Evolutionary conservation across 345 rosid species (phyloP), one percentile per base, ranked within the genome.

Genomic region (Camelina sativa): DNA sequence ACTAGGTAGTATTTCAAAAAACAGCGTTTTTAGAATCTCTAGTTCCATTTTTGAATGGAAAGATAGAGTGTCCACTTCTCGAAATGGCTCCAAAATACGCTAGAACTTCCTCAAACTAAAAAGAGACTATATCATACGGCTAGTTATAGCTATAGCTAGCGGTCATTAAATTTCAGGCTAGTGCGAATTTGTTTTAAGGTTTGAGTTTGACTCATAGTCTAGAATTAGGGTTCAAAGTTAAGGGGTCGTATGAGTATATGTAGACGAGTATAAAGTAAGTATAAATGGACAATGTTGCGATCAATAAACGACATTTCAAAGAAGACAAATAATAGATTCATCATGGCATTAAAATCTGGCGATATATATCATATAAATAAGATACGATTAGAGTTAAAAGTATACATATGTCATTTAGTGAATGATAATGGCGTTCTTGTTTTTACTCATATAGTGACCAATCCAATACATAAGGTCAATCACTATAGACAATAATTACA

Each of bases 331-430:
- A 48, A 77, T 50, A 65, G 73, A 72, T 72, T 66, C 77, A n/a
- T n/a, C n/a, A 78, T 72, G 69, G 35, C 62, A 53, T 41, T 51
- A n/a, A n/a, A 28, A 17, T 59, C 40, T 51, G 56, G 17, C 50
- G 67, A 67, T 52, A 41, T 40, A 62, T 32, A 62, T 76, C 58
- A 64, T 19, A 77, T 55, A 48, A 47, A 47, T 40, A 67, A 58
- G 69, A 69, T 67, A 65, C 51, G 62, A 69, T 50, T 15, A 73
- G 72, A 65, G 62, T 77, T 65, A 77, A 84, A 82, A 82, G 85
- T 73, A 81, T 62, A 62, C 57, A 57, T 62, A 77, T 80, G 86
- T 81, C 90, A 67, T 67, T 54, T 82, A 79, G 89, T 76, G 81
- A 72, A 74, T 59, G 71, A 54, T 71, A 65, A 41, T 74, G 59